Conservation (phyloP, 2,329 filamentous ascomycete species). For the Diaporthe longicolla region DNA sequence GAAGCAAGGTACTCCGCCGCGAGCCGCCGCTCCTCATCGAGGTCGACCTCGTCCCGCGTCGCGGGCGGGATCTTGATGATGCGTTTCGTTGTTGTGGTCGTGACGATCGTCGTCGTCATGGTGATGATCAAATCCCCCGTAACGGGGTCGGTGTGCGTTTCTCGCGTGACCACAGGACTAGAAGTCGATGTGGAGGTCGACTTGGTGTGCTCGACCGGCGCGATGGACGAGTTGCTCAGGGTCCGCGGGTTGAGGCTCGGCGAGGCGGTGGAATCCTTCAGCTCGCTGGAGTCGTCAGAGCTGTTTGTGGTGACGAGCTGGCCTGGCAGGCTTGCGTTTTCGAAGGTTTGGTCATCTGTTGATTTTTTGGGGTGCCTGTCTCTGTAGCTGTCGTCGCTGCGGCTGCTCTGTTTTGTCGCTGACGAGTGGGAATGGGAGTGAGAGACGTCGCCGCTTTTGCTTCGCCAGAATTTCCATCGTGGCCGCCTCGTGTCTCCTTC, state of each 20-base stretch:
- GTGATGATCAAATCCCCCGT: conserved; percentile 3
- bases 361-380: not conserved
- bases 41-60: conserved; percentile 6
- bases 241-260: conserved; percentile 5
- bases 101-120: not conserved
- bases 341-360: not conserved
- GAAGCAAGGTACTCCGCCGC: conserved; percentile 13
- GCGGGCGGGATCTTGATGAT: conserved; percentile 11
- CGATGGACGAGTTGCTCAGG: conserved; percentile 16
- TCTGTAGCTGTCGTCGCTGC: conserved; percentile 6
- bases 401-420: conserved; percentile 3
- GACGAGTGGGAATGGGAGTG: not conserved
- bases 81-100: conserved; percentile 1
- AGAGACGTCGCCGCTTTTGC: not conserved
- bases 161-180: conserved; percentile 12
- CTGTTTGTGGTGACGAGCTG: not conserved
- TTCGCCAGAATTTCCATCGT: conserved; percentile 24
- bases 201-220: conserved; percentile 16
- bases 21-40: conserved; percentile 13
- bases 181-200: not conserved
- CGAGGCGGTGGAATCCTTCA: conserved; percentile 2
- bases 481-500: not conserved
- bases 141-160: conserved; percentile 6
- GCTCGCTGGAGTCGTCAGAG: conserved; percentile 10
- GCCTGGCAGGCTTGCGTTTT: not conserved